A percentile compares a stretch with the other conserved stretches of the same genome.
These are phyloP conservation scores for Penicillium occitanis DNA, from an alignment of 2,329 filamentous ascomycete species.

Conservation along the genomic window DNA sequence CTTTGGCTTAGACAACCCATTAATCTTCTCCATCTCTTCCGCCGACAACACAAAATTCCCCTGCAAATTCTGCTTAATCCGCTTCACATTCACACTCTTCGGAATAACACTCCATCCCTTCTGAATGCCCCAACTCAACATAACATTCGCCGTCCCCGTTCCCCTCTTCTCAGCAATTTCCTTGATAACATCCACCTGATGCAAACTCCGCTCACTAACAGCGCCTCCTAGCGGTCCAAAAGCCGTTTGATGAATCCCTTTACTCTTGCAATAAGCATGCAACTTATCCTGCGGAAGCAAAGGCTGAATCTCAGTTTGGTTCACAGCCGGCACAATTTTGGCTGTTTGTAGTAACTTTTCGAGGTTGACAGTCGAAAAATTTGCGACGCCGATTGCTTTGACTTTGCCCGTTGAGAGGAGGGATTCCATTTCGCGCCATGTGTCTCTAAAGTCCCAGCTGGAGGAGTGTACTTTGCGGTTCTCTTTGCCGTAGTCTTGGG, in stretches of 20 bases:
- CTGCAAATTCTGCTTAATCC: conserved; percentile 52
- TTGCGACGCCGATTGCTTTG: conserved; percentile 35
- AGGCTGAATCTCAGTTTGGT: conserved; percentile 38
- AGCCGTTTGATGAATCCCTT: conserved; percentile 40
- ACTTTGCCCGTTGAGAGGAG: conserved; percentile 23
- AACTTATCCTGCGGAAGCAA: conserved; percentile 35
- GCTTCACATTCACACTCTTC: conserved; percentile 47
- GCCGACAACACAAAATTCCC: conserved; percentile 23
- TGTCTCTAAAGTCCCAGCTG: conserved; percentile 14
- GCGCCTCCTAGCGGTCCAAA: conserved; percentile 59
- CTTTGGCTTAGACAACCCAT: conserved; percentile 20
- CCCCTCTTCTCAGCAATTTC: conserved; percentile 58
- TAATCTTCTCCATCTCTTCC: conserved; percentile 22
- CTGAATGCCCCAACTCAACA: conserved; percentile 52
- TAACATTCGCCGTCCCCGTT: conserved; percentile 59
- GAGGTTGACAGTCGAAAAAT: conserved; percentile 35
- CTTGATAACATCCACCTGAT: conserved; percentile 54
- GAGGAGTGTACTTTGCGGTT: conserved; percentile 44
- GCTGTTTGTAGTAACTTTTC: conserved; percentile 29
- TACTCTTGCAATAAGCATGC: conserved; percentile 33
- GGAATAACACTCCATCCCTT: conserved; percentile 53
- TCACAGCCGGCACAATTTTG: conserved; percentile 32
- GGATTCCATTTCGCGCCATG: conserved; percentile 19
- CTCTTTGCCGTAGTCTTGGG: conserved; percentile 49
- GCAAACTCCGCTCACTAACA: conserved; percentile 59